Evolutionary conservation across 1,284 basidiomycete species (phyloP).

Genomic region (Ustilago esculenta): DNA sequence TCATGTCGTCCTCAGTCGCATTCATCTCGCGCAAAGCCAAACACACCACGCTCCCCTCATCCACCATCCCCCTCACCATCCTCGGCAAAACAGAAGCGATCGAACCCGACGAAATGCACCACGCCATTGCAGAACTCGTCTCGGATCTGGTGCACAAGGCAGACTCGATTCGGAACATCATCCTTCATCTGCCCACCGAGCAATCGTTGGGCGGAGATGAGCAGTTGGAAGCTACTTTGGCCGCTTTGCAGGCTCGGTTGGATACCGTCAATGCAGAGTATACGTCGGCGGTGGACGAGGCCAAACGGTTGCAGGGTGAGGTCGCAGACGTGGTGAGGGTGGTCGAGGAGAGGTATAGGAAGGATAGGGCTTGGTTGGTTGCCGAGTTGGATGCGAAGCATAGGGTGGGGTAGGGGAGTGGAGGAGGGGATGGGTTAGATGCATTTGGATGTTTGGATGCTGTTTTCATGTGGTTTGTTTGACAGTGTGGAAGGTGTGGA

Average conservation of each 20-base stretch:
- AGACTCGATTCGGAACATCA: constrained; percentile 32
- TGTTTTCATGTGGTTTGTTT: too few species aligned
- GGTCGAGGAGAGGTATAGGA: constrained; percentile 1
- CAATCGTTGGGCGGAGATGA: constrained; percentile 8
- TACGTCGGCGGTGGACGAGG: constrained; percentile 21
- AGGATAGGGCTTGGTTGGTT: constrained; percentile 19
- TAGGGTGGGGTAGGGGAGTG: too few species aligned
- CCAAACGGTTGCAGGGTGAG: constrained; percentile 8
- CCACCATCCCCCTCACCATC: constrained; percentile 45
- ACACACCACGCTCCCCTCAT: constrained; percentile 30
- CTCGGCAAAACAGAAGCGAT: constrained; percentile 51
- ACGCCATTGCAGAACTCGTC: constrained; percentile 45
- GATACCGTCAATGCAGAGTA: constrained; percentile 35
- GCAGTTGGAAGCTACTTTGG: constrained; percentile 16
- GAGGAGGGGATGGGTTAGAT: too few species aligned
- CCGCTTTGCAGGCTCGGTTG: constrained; percentile 12
- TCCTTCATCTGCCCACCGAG: constrained; percentile 27
- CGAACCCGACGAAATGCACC: constrained; percentile 21
- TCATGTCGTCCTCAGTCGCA: constrained; percentile 57
- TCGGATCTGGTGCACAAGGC: constrained; percentile 47
- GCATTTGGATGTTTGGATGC: too few species aligned
- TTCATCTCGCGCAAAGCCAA: constrained; percentile 54
- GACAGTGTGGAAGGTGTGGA: too few species aligned
- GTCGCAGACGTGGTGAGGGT: constrained; percentile 16
- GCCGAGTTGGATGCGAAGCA: constrained; percentile 13